Percentiles rank a stretch among this genome's conserved stretches.
phyloP scores from a whole-genome alignment of 2,329 filamentous ascomycete species.

The Colletotrichum sp. region DNA sequence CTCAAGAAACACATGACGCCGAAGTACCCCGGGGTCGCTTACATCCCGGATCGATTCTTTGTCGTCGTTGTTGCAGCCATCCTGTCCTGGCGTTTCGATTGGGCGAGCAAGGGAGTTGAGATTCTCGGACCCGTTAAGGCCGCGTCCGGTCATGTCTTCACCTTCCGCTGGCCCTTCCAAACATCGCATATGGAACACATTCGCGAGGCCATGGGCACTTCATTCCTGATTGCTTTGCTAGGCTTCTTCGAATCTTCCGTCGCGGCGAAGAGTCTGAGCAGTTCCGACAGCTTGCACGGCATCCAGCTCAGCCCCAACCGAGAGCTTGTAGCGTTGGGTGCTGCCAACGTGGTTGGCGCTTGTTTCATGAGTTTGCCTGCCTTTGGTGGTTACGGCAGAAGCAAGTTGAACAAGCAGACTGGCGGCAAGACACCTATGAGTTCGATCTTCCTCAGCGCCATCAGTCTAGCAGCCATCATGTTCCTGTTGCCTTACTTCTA shows the following conservation, averaged over 20 bases:
- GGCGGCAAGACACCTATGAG: slow-evolving; percentile 94
- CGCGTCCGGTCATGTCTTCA: slow-evolving; percentile 72
- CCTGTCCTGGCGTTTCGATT: slow-evolving; percentile 76
- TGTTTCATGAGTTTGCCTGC: slow-evolving; percentile 92
- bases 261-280: slow-evolving; percentile 87
- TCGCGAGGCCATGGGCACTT: slow-evolving; percentile 85
- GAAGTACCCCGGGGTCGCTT: slow-evolving; percentile 80
- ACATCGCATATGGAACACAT: slow-evolving; percentile 80
- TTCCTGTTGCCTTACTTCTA: slow-evolving; percentile 92
- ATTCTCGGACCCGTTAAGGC: slow-evolving; percentile 84
- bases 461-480: slow-evolving; percentile 80
- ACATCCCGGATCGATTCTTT: slow-evolving; percentile 88
- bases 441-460: slow-evolving; percentile 82
- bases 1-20: slow-evolving; percentile 83
- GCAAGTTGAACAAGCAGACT: slow-evolving; percentile 92
- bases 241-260: slow-evolving; percentile 99
- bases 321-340: slow-evolving; percentile 89
- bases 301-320: slow-evolving; percentile 89
- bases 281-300: slow-evolving; percentile 72
- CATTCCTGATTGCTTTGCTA: slow-evolving; percentile 90
- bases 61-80: slow-evolving; percentile 87
- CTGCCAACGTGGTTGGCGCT: slow-evolving; percentile 89
- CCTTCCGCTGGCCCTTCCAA: slow-evolving; percentile 86
- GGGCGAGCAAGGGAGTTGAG: slow-evolving; percentile 81
- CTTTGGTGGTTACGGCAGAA: slow-evolving; percentile 95